Evolutionary conservation across 2,329 filamentous ascomycete genomes (phyloP), one percentile per base, ranked within the genome.

Genomic region (Colletotrichum sp.): DNA sequence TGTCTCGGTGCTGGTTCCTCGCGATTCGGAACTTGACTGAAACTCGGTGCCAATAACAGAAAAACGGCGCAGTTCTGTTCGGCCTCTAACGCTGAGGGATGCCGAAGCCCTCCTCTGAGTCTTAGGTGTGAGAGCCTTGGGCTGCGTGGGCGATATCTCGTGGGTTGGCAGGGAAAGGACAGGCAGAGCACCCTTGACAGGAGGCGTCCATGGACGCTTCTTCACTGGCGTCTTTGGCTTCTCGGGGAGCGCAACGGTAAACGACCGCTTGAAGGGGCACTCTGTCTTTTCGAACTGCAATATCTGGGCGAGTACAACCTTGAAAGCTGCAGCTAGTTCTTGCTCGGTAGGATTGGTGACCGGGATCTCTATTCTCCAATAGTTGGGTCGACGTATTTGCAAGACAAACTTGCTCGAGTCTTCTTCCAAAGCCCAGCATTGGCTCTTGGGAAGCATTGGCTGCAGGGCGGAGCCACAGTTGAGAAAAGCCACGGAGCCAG

Each of bases 381-480:
- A 98, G 58, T 94, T 93, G 34, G 96, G 93, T 59, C 93, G 91
- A 26, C 95, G 90, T 78, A 97, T 95, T 78, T 96, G 94, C 74
- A 98, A 86, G n/a, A 98, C 94, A 79, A 98, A 98, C 79, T 93
- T 90, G 83, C 88, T 95, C 55, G 94, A 94, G 71, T 93, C 90
- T 73, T 95, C 94, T 82, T 97, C 95, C 36, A 98, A 94, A 82
- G 94, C 97, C 96, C 96, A 98, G 82, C 94, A 97, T 84, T 98
- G 96, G 74, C 95, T 97, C 83, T 95, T 95, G 28, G 95, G 95
- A 68, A 98, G 86, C 77, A 98, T 97, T 13, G 96, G 94, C 80
- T 97, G 95, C 21, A 98, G 89, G 18, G 96, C 93, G 71, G 92
- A 92, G 75, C 95, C 95, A 77, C 95, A 98, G 83, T 94, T 96